Base-by-base conservation (phyloP, 2,329 filamentous ascomycete species). In the Coleophoma crateriformis region DNA sequence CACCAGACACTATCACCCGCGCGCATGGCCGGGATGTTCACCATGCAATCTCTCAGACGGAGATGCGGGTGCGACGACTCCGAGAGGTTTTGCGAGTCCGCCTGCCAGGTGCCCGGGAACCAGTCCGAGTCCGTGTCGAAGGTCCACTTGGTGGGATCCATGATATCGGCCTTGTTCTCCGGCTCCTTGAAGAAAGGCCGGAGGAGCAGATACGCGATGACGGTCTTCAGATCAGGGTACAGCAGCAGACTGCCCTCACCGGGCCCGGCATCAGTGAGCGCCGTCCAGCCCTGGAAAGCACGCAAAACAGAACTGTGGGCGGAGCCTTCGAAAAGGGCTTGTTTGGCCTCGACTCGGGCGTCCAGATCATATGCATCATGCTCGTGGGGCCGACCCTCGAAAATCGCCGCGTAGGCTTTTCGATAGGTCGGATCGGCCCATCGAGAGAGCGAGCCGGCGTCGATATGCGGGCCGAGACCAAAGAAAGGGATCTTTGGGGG, bases 401-500 rank as follows among this genome's bases (percentile, higher is more conserved):
- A 68, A 47, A 74, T 66, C 7, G 58, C 46, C 14, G 56, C 50
- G 54, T 73, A 74, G 6, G 63, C 62, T 14, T 62, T 58, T 34
- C 66, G 64, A 47, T 73, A 73, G 2, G 57, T 54, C 1, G 62
- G 58, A 34, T 72, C 68, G 3, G 67, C 69, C 71, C 70, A 73
- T 13, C 71, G 68, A 48, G 62, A 67, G 27, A 74, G 60, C 50
- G 67, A 70, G 17, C 70, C 70, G 1, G 68, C 70, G 52, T 73
- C 70, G 39, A 73, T 71, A 49, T 73, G 71, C 20, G 70, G 70
- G 2, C 71, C 70, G 1, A 73, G 61, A 7, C 70, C 68, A 8
- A 64, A 62, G 51, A 73, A 73, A 1, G 57, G 54, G 32, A 68
- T 62, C 17, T 64, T 61, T 5, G 68, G 67, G 4, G 67, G 62